phyloP scores from a whole-genome alignment of 495 filamentous ascomycete species.

The Stereocaulon alpinum region DNA sequence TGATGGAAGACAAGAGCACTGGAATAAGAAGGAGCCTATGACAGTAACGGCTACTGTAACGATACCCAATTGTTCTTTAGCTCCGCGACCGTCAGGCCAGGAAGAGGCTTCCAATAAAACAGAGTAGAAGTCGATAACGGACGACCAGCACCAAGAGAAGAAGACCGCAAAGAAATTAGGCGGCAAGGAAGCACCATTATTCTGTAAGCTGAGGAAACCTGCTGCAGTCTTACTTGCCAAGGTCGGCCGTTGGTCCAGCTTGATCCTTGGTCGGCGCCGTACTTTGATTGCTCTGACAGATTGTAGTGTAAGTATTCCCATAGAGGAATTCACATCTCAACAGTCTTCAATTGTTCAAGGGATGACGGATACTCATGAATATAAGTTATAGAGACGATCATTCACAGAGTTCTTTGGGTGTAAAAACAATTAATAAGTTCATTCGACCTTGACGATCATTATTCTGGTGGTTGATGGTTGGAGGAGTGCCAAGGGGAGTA shows the following conservation, averaged over 20 bases:
- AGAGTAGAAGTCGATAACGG: not conserved
- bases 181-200: too few relatives aligned
- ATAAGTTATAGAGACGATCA: not conserved
- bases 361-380: not conserved
- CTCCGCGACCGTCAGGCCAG: not conserved
- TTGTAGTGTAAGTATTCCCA: not conserved
- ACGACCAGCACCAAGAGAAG: not conserved
- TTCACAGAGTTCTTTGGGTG: not conserved
- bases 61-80: not conserved
- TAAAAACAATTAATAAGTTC: constrained; percentile 2
- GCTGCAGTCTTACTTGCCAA: too few relatives aligned
- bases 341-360: not conserved
- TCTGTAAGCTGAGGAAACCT: too few relatives aligned
- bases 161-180: not conserved
- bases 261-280: not conserved
- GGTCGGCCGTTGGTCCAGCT: too few relatives aligned
- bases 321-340: not conserved
- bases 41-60: not conserved
- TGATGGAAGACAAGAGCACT: too few relatives aligned
- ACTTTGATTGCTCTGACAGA: not conserved
- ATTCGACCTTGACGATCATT: not conserved
- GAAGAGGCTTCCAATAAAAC: not conserved
- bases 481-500: not conserved
- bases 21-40: not conserved
- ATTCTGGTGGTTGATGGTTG: not conserved